These are phyloP conservation scores for Piloderma croceum DNA, from an alignment of 768 basidiomycete genomes.

Conservation along the genomic window DNA sequence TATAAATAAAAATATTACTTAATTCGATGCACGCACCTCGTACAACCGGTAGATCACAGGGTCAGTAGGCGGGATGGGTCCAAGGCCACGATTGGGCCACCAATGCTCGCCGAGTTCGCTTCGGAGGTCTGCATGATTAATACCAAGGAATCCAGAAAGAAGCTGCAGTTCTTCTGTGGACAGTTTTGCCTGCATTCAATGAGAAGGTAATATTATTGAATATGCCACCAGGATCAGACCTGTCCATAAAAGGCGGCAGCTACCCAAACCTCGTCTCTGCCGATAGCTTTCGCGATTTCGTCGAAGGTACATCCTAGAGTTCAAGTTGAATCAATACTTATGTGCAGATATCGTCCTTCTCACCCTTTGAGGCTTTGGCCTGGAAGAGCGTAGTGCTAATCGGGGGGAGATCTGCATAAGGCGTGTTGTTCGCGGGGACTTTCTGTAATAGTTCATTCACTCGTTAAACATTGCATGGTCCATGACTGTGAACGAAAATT, in stretches of 20 bases:
- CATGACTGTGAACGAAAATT: constrained; percentile 20
- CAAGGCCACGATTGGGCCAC: constrained; percentile 71
- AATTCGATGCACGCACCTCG: constrained; percentile 45
- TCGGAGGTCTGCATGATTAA: constrained; percentile 35
- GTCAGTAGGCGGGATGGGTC: constrained; percentile 68
- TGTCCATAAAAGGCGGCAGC: constrained; percentile 81
- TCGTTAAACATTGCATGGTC: too few species aligned
- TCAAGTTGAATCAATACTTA: constrained; percentile 3
- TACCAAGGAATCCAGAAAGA: constrained; percentile 45
- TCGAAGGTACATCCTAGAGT: constrained; percentile 74
- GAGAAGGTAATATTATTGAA: constrained; percentile 1
- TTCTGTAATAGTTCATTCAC: too few species aligned
- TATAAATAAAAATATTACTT: not conserved
- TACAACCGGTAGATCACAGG: constrained; percentile 79
- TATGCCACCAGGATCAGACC: too few species aligned
- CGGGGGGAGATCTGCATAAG: constrained; percentile 48
- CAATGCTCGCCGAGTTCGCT: constrained; percentile 55
- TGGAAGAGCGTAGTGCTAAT: constrained; percentile 48
- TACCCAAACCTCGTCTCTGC: constrained; percentile 76
- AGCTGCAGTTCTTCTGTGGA: constrained; percentile 50
- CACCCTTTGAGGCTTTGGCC: constrained; percentile 65
- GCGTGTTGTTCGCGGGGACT: constrained; percentile 37
- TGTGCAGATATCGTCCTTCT: not conserved
- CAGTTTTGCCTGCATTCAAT: constrained; percentile 55
- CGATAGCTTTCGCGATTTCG: constrained; percentile 57